Evolutionary conservation across 164 flowering plant species (phyloP).

Genomic region (Houttuynia cordata): DNA sequence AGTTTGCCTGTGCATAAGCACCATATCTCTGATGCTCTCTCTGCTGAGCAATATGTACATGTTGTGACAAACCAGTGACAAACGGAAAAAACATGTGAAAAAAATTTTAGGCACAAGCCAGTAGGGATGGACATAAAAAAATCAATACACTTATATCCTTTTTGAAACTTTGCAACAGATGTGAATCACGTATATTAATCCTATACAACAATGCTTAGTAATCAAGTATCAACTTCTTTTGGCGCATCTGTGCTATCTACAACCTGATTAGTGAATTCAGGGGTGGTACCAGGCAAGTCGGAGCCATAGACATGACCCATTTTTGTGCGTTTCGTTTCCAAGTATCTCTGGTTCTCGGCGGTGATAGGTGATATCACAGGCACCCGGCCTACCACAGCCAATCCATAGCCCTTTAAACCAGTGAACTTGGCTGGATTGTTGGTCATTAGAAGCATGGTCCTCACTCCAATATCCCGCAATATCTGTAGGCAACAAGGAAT

Average conservation of each 20-base stretch:
- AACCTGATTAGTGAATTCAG: slow-evolving; percentile 17
- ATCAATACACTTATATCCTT: too few relatives aligned
- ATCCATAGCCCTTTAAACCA: slow-evolving; percentile 77
- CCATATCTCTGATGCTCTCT: too few relatives aligned
- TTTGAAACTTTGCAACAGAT: too few relatives aligned
- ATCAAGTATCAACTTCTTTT: slow-evolving; percentile 4
- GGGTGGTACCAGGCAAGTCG: slow-evolving; percentile 22
- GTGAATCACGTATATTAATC: too few relatives aligned
- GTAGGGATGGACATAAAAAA: too few relatives aligned
- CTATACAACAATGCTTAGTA: not conserved
- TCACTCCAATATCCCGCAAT: slow-evolving; percentile 64
- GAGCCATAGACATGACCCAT: slow-evolving; percentile 95
- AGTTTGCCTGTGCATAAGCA: too few relatives aligned
- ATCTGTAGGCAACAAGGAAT: slow-evolving; percentile 27
- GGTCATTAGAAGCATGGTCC: slow-evolving; percentile 80
- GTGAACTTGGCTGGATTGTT: slow-evolving; percentile 86
- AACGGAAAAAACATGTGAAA: too few relatives aligned
- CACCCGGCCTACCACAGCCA: slow-evolving; percentile 78
- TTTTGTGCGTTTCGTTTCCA: slow-evolving; percentile 76
- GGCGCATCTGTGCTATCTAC: slow-evolving; percentile 8
- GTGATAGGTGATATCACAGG: slow-evolving; percentile 82
- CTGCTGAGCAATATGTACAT: too few relatives aligned
- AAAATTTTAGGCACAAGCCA: too few relatives aligned
- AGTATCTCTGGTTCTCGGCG: slow-evolving; percentile 68
- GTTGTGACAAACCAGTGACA: too few relatives aligned